Evolutionary conservation across 805 yeast species (phyloP), one percentile per base, ranked within the genome.

Genomic region (Pichia rugopelliculosa): DNA sequence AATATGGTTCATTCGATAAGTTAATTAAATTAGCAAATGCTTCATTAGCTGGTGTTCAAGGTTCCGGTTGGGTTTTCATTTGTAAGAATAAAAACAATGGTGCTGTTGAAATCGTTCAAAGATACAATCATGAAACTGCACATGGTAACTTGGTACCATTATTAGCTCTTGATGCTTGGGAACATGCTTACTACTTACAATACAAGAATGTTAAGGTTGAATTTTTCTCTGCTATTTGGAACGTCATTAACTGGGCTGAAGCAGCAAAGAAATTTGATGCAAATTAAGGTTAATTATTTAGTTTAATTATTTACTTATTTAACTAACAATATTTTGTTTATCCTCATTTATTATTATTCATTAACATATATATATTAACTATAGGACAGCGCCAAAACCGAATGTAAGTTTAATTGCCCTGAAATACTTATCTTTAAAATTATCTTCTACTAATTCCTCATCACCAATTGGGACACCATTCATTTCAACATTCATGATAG

Each of bases 81-180:
- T 95, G 81, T 58, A 85, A 84, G 77, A 84, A 87, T 75, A 74
- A 77, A 62, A 82, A 76, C 52, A 81, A 81, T 57, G 87, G 85
- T 57, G 78, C 82, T 42, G 65, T 88, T 57, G 95, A 86, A 55
- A 84, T 88, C 47, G 83, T 87, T 47, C 85, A 86, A 66, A 84
- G 87, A 56, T 73, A 79, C 57, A 88, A 88, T 75, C 96, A 88
- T 71, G 96, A 88, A 69, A 85, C 93, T 17, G 88, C 85, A 37
- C 72, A 80, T 42, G 86, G 87, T 42, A 65, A 77, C 10, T 74
- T 79, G 65, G 71, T 77, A 41, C 95, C 96, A 40, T 70, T 89
- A 59, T 76, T 89, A 48, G 96, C 96, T 46, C 85, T 88, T 63
- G 96, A 88, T 60, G 95, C 96, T 51, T 88, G 96, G 96, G 96